A percentile compares a stretch with the other conserved stretches of the same genome.
Evolutionary conservation across 164 flowering plant genomes (phyloP).

Genomic region (Dillenia turbinata): DNA sequence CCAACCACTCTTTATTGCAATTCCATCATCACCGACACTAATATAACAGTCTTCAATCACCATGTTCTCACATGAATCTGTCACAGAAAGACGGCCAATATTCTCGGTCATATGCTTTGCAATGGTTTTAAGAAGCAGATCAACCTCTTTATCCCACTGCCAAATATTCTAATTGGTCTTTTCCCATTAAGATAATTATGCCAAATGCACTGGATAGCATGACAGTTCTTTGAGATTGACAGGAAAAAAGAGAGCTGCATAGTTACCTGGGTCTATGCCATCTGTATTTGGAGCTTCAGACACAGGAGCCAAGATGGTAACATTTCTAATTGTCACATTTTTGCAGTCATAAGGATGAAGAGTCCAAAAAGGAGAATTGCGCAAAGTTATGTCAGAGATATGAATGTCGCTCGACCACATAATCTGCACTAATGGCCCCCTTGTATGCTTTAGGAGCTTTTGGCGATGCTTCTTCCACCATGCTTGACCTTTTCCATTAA

Average conservation of each 20-base stretch:
- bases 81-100: neutral
- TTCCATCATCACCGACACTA: slow-evolving; percentile 93
- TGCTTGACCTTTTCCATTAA: slow-evolving; percentile 86
- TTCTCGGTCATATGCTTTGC: too few species aligned
- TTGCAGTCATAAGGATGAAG: slow-evolving; percentile 98
- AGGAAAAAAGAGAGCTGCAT: too few species aligned
- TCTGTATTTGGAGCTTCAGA: slow-evolving; percentile 94
- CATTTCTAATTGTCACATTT: slow-evolving; percentile 60
- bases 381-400: slow-evolving; percentile 59
- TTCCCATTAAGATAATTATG: too few species aligned
- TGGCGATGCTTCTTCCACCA: slow-evolving; percentile 91
- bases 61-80: slow-evolving; percentile 96
- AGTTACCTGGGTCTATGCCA: slow-evolving; percentile 96
- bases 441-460: slow-evolving; percentile 84
- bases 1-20: slow-evolving; percentile 99
- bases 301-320: slow-evolving; percentile 87
- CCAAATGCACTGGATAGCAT: too few species aligned
- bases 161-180: too few species aligned
- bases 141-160: too few species aligned
- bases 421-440: slow-evolving; percentile 94
- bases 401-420: slow-evolving; percentile 92
- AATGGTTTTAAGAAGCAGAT: too few species aligned
- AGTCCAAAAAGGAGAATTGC: slow-evolving; percentile 97
- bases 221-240: too few species aligned
- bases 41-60: slow-evolving; percentile 91